These are phyloP conservation scores for Imleria badia DNA, from an alignment of 768 basidiomycete species.

Conservation along the genomic window DNA sequence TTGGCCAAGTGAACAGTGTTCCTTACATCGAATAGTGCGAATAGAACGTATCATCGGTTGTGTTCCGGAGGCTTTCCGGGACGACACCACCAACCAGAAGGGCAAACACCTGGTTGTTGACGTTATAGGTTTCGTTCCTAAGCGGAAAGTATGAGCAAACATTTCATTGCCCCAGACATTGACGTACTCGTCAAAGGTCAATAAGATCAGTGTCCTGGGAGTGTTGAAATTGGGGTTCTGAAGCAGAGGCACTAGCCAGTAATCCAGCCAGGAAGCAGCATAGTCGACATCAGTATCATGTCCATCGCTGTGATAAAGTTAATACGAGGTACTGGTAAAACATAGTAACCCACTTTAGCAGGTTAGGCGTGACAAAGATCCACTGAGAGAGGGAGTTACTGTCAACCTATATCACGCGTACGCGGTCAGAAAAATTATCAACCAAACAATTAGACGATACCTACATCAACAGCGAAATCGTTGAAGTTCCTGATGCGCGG, in stretches of 20 bases:
- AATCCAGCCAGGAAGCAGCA: slow-evolving; percentile 44
- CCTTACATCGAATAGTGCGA: slow-evolving; percentile 54
- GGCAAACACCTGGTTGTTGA: slow-evolving; percentile 48
- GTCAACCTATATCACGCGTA: slow-evolving; percentile 17
- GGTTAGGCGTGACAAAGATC: slow-evolving; percentile 63
- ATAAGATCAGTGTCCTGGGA: slow-evolving; percentile 51
- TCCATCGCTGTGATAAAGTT: slow-evolving; percentile 44
- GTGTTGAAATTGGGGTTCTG: slow-evolving; percentile 52
- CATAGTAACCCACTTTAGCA: slow-evolving; percentile 28
- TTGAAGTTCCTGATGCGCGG: slow-evolving; percentile 58
- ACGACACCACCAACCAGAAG: slow-evolving; percentile 48
- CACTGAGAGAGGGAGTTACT: slow-evolving; percentile 55
- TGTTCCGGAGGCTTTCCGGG: slow-evolving; percentile 41
- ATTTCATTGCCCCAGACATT: neutral
- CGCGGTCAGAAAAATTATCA: neutral
- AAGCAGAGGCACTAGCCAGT: slow-evolving; percentile 54
- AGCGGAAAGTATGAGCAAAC: neutral
- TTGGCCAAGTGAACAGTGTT: neutral
- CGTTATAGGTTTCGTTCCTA: slow-evolving; percentile 31
- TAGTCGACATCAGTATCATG: slow-evolving; percentile 60
- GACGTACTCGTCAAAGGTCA: slow-evolving; percentile 65
- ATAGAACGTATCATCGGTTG: slow-evolving; percentile 54
- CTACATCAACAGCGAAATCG: slow-evolving; percentile 55
- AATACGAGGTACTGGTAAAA: neutral
- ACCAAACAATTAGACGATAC: neutral